Evolutionary conservation across 2,329 filamentous ascomycete genomes (phyloP).

Genomic region (Emergomyces orientalis): DNA sequence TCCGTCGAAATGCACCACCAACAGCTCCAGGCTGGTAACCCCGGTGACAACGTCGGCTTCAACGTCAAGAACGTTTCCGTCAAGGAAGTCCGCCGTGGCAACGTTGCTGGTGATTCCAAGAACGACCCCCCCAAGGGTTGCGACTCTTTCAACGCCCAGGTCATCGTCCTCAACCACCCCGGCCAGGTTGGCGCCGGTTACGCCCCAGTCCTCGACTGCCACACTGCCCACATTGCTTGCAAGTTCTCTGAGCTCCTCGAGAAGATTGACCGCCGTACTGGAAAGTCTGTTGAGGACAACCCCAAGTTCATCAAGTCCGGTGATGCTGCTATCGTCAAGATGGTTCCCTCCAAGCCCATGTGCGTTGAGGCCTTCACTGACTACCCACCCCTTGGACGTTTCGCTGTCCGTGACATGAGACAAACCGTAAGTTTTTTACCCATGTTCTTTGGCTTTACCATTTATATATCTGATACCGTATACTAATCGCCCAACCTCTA

Average conservation of each 20-base stretch:
- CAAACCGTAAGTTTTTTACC: slow-evolving; percentile 56
- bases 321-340: slow-evolving; percentile 99
- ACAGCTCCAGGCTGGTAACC: slow-evolving; percentile 88
- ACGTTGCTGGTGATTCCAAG: slow-evolving; percentile 99
- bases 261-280: slow-evolving; percentile 99
- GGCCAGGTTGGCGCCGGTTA: slow-evolving; percentile 99
- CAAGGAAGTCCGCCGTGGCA: slow-evolving; percentile 99
- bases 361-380: slow-evolving; percentile 99
- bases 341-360: slow-evolving; percentile 99
- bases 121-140: slow-evolving; percentile 87
- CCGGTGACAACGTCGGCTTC: slow-evolving; percentile 99
- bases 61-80: slow-evolving; percentile 99
- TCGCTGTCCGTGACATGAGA: slow-evolving; percentile 98
- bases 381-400: slow-evolving; percentile 98
- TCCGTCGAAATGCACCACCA: slow-evolving; percentile 99
- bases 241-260: slow-evolving; percentile 98
- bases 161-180: slow-evolving; percentile 99
- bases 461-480: not conserved
- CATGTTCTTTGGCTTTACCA: not conserved
- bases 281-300: slow-evolving; percentile 81
- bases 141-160: slow-evolving; percentile 97
- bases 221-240: slow-evolving; percentile 99
- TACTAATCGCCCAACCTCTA: slow-evolving; percentile 2
- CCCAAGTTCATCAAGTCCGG: slow-evolving; percentile 99
- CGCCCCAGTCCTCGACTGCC: slow-evolving; percentile 98